A percentile compares a stretch with the other conserved stretches of the same genome.
phyloP scores from a whole-genome alignment of 495 filamentous ascomycete genomes.

The Echria macrotheca region DNA sequence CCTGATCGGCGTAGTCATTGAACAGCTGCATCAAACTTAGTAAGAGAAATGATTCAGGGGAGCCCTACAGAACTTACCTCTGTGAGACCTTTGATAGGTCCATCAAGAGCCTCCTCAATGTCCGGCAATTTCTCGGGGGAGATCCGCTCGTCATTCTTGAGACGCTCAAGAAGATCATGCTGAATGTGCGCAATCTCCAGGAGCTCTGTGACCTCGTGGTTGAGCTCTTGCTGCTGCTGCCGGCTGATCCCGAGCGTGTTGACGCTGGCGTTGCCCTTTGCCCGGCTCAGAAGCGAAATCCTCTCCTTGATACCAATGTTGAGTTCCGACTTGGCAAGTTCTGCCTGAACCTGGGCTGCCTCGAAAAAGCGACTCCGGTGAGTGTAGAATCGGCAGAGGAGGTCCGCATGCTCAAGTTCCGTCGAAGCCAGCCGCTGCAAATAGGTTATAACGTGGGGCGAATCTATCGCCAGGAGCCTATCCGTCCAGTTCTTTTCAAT shows the following conservation, averaged over 20 bases:
- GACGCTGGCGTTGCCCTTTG: constrained; percentile 80
- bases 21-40: constrained; percentile 60
- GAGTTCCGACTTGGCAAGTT: constrained; percentile 78
- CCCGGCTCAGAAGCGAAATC: constrained; percentile 82
- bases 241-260: constrained; percentile 64
- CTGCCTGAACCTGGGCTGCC: constrained; percentile 77
- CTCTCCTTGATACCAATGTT: constrained; percentile 65
- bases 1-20: constrained; percentile 83
- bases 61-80: constrained; percentile 54
- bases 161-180: constrained; percentile 77
- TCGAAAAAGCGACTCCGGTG: constrained; percentile 73
- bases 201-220: constrained; percentile 76
- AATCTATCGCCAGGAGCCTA: constrained; percentile 74
- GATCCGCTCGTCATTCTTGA: constrained; percentile 69
- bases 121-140: constrained; percentile 50
- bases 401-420: constrained; percentile 70
- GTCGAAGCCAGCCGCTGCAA: constrained; percentile 65
- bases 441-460: constrained; percentile 80
- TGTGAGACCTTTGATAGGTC: constrained; percentile 64
- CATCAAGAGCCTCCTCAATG: constrained; percentile 63
- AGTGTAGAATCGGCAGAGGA: constrained; percentile 88
- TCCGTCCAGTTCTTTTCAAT: constrained; percentile 74
- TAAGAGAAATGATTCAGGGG: constrained; percentile 2
- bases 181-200: constrained; percentile 94
- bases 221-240: constrained; percentile 68